These are phyloP conservation scores for Acacia acuminata DNA, from an alignment of 306 rosid genomes.

Conservation along the genomic window DNA sequence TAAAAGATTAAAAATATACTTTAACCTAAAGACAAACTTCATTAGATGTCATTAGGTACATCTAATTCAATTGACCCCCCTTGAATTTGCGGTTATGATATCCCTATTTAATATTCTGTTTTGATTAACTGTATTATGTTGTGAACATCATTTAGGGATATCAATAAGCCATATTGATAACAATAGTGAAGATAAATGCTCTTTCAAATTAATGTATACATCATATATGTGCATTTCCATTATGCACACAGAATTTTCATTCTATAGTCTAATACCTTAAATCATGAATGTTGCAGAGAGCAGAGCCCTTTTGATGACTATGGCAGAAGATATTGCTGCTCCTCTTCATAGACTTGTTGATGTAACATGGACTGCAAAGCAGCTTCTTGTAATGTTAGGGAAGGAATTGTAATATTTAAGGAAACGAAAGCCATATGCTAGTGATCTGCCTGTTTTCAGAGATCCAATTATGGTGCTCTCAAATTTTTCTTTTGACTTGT, in stretches of 20 bases:
- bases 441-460: neutral
- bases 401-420: neutral
- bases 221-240: slow-evolving; percentile 1
- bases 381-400: neutral
- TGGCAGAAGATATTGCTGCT: slow-evolving; percentile 55
- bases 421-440: neutral
- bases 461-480: neutral
- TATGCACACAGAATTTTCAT: neutral
- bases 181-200: neutral
- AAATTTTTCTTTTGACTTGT: neutral
- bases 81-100: neutral
- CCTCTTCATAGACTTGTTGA: slow-evolving; percentile 21
- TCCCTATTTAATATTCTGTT: neutral
- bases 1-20: too few species aligned
- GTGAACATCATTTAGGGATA: neutral
- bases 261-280: neutral
- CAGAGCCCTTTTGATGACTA: slow-evolving; percentile 59
- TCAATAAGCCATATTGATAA: neutral
- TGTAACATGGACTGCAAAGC: neutral
- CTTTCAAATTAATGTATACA: neutral
- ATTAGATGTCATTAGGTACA: too few species aligned
- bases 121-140: neutral
- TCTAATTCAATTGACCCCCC: too few species aligned
- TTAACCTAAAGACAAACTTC: too few species aligned
- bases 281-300: slow-evolving; percentile 46